These are phyloP conservation scores for Microbotryum saponariae DNA, from an alignment of 1,284 basidiomycete species.

Conservation along the genomic window DNA sequence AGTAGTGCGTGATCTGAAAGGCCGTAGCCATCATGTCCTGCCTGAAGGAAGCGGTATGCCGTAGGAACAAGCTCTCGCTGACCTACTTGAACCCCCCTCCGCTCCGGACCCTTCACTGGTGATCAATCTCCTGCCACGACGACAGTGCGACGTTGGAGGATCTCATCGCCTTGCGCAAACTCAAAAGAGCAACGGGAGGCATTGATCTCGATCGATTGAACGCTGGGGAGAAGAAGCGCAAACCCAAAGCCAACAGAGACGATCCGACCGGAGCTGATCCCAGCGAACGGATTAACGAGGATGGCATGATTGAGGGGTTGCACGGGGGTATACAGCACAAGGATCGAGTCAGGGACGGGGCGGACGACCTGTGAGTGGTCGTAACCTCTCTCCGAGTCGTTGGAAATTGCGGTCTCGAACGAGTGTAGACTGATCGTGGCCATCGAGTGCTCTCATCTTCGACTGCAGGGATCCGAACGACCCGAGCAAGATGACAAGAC, in stretches of 20 bases:
- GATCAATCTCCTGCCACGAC: not conserved
- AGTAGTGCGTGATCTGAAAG: too few species aligned
- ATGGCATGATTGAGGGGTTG: conserved; percentile 27
- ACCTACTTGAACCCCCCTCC: not conserved
- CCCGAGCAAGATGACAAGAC: conserved; percentile 48
- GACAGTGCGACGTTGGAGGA: conserved; percentile 56
- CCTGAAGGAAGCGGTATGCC: too few species aligned
- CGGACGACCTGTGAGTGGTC: conserved; percentile 45
- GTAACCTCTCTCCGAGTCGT: not conserved
- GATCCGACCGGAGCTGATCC: conserved; percentile 43
- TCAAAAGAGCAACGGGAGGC: conserved; percentile 62
- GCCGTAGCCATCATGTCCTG: too few species aligned
- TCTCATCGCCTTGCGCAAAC: conserved; percentile 71
- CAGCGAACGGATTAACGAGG: conserved; percentile 6
- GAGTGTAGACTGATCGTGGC: not conserved
- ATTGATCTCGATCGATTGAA: conserved; percentile 79
- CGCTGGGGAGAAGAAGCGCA: conserved; percentile 66
- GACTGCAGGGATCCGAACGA: conserved; percentile 47
- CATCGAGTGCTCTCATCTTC: not conserved
- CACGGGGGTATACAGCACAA: conserved; percentile 21
- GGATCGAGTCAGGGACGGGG: conserved; percentile 19
- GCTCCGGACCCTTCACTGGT: not conserved
- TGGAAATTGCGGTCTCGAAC: not conserved
- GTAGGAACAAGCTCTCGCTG: too few species aligned
- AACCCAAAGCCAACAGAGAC: conserved; percentile 40